Evolutionary conservation across 768 basidiomycete genomes (phyloP), one percentile per base, ranked within the genome.

Genomic region (Clitopilus passeckerianus): DNA sequence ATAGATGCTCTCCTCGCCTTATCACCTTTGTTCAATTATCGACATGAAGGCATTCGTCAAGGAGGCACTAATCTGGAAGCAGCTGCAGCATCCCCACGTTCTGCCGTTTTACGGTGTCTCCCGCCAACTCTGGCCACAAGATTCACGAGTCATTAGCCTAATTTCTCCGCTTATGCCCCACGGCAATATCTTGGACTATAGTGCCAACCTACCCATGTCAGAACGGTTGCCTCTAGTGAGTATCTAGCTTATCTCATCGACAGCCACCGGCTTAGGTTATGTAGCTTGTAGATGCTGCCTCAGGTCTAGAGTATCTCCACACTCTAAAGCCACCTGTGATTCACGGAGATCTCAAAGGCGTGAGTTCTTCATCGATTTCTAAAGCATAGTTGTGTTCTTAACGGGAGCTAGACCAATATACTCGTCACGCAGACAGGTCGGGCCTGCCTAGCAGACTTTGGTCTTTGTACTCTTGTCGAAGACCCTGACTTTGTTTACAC

Each of bases 391-490:
- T 50, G 46, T 12, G 57, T 57, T 9, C 7, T 16, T 34, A 34
- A 30, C 5, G 43, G 57, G 14, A 20, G 20, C 5, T 46, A 53
- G 43, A 46, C 60, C 34, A 64, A 66, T 33, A 58, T 66, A 5
- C 33, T 67, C 6, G 60, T 67, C 14, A 64, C 63, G 6, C 57
- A 64, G 8, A 35, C 58, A 5, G 18, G 35, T 15, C 56, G 64
- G 4, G 66, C 65, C 3, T 64, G 63, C 50, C 56, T 67, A 20
- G 61, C 63, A 18, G 65, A 64, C 58, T 67, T 67, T 20, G 65
- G 65, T 12, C 61, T 64, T 41, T 59, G 63, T 15, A 64, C 65
- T 22, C 57, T 60, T 10, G 58, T 59, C 5, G 59, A 63, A 16
- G 66, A 65, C 9, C 61, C 61, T 24, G 60, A 43, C 6, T 57